These are phyloP conservation scores for Glaciozyma martinii DNA, from an alignment of 768 basidiomycete genomes.

Conservation along the genomic window DNA sequence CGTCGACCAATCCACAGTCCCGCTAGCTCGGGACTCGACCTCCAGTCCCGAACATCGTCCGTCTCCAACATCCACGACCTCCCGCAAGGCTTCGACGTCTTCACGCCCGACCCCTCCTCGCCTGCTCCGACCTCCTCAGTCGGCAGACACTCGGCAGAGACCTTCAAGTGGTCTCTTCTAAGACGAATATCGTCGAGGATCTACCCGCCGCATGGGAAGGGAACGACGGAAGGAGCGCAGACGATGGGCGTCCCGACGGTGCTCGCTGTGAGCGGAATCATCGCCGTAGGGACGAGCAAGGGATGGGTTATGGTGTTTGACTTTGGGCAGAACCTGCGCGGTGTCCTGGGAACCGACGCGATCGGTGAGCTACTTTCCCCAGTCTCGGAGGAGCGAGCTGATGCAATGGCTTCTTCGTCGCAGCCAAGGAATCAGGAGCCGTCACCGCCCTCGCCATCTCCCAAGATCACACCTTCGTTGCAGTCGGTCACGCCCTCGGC, in stretches of 20 bases:
- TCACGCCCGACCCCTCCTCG: constrained; percentile 5
- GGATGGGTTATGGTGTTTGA: constrained; percentile 78
- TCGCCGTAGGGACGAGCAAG: constrained; percentile 76
- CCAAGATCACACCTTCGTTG: constrained; percentile 86
- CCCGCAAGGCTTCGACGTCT: constrained; percentile 12
- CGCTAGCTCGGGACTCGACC: constrained; percentile 16
- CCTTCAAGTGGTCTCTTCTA: constrained; percentile 68
- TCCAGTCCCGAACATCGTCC: constrained; percentile 18
- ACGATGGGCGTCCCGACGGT: constrained; percentile 61
- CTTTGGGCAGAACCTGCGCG: constrained; percentile 74
- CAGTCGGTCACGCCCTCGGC: constrained; percentile 74
- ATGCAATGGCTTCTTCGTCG: constrained; percentile 26
- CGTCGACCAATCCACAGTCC: constrained; percentile 15
- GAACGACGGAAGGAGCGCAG: constrained; percentile 46
- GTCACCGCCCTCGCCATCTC: constrained; percentile 87
- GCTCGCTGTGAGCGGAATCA: constrained; percentile 71
- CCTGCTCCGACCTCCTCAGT: not conserved
- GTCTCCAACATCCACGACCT: constrained; percentile 23
- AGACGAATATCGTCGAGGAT: constrained; percentile 53
- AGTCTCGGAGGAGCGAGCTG: constrained; percentile 1
- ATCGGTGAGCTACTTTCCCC: constrained; percentile 46
- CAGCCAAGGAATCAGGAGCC: constrained; percentile 58
- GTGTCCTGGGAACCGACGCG: constrained; percentile 63
- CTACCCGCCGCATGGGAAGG: constrained; percentile 49
- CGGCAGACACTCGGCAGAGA: constrained; percentile 44